Conservation (phyloP, 768 basidiomycete genomes). For the Amanita brunnescens region DNA sequence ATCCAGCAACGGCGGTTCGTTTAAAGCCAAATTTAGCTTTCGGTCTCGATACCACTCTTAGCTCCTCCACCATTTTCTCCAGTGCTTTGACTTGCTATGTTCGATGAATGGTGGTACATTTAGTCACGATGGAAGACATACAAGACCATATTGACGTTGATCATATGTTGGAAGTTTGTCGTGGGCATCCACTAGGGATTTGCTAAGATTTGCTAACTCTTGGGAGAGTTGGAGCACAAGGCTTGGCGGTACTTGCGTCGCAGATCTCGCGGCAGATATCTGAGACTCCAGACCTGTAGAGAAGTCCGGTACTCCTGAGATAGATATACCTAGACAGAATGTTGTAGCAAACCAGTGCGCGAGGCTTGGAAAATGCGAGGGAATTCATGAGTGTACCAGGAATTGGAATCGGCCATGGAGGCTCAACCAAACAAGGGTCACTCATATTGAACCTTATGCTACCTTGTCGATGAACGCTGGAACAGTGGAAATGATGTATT, state of each 20-base stretch:
- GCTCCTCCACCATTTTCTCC: conserved; percentile 44
- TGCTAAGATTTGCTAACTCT: conserved; percentile 51
- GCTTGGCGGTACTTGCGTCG: conserved; percentile 19
- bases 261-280: conserved; percentile 30
- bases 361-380: conserved; percentile 39
- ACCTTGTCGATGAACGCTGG: neutral
- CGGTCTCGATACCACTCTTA: conserved; percentile 35
- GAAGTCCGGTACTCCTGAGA: conserved; percentile 4
- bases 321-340: conserved; percentile 9
- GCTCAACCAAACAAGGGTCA: neutral
- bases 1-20: conserved; percentile 21
- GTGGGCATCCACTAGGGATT: conserved; percentile 54
- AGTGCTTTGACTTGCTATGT: conserved; percentile 58
- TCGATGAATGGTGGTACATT: conserved; percentile 4
- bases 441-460: neutral
- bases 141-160: conserved; percentile 62
- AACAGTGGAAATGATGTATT: neutral
- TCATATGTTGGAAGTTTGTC: conserved; percentile 63
- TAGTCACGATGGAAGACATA: conserved; percentile 24
- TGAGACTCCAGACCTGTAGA: conserved; percentile 40
- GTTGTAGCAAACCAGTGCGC: conserved; percentile 37
- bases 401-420: conserved; percentile 24
- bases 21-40: conserved; percentile 66
- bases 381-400: conserved; percentile 45
- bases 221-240: conserved; percentile 34